Evolutionary conservation across 2,329 filamentous ascomycete species (phyloP), one percentile per base, ranked within the genome.

Genomic region (Penicillium psychrosexuale): DNA sequence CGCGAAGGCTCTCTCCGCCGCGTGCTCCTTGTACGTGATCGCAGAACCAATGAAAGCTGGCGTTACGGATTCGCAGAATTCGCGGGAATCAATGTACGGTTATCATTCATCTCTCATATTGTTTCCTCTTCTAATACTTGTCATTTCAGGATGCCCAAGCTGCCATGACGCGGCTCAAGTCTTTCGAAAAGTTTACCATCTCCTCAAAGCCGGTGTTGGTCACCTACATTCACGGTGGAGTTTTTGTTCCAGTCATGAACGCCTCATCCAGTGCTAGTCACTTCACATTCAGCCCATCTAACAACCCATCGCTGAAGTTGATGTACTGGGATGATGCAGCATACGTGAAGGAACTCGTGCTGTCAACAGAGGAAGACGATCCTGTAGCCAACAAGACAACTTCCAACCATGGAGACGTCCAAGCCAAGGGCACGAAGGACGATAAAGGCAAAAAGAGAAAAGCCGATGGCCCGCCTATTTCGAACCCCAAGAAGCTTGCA

Each of bases 61-160:
- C 84, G 86, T 61, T 95, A 90, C 64, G 90, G 90, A 0, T 95
- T 95, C 72, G 90, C 86, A 1, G 90, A 95, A 70, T 95, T 92
- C 68, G 86, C 84, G 64, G 88, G 84, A 0, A 77, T 90, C 17
- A 84, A 88, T 62, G 78, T 78, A 72, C 43, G 57, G 49, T 11
- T 17, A 2, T 24, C 37, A n/a, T 28, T 24, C 36, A 17, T 57
- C 60, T 28, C 15, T 15, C 5, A 13, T 6, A 6, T 43, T 33
- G 3, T 44, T 28, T 17, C 7, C 13, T 1, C 7, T n/a, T 15
- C 33, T 54, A 19, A 54, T 28, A 1, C 15, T 27, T 17, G 13
- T 5, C 28, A 9, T 3, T 40, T 3, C 43, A 79, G 69, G 89
- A 94, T 70, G 89, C 90, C 2, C 82, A 86, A 69, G 87, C 85